Evolutionary conservation across 768 basidiomycete species (phyloP), one percentile per base, ranked within the genome.

Genomic region (Macrolepiota fuliginosa): DNA sequence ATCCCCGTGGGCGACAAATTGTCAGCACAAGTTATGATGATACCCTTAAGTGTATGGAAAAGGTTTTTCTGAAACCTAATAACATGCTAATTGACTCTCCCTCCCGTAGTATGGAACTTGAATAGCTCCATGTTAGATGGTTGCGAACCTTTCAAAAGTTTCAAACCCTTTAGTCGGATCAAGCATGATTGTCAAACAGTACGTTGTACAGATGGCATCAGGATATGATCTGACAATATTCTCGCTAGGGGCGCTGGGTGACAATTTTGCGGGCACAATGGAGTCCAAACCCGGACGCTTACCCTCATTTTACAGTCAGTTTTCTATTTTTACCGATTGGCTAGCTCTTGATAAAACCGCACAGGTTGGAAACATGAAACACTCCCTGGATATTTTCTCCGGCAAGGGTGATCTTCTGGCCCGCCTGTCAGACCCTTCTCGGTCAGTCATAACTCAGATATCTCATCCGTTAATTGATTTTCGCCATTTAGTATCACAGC

Each of bases 1-100:
- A 94, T 71, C 84, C 91, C 2, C 78, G 87, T 60, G 92, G 92
- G 2, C 82, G 89, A 27, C 79, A 83, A 55, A 86, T 94, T 62
- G 86, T 94, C 52, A 92, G 90, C 71, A 94, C 92, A 4, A 87
- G 88, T 70, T 94, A 94, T 65, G 92, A 94, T 65, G 87, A 94
- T 73, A 83, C 81, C 2, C 64, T 94, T 37, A 79, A 90, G 67
- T 66, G 92, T 93, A 68, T 66, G 88, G 79, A 15, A 35, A 25
- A 15, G 58, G 4, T 54, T 53, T 13, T 55, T 24, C 54, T 47
- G 55, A 40, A 35, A 17, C 6, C 36, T n/a, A 7, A 5, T 11
- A 42, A 45, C 6, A 25, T 53, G 22, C 35, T 46, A 27, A 56
- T 29, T 45, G 56, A 62, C 70, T 52, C 19, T n/a, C 15, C 22